Evolutionary conservation across 2,329 filamentous ascomycete species (phyloP), one percentile per base, ranked within the genome.

Genomic region (Phyllachora maydis): DNA sequence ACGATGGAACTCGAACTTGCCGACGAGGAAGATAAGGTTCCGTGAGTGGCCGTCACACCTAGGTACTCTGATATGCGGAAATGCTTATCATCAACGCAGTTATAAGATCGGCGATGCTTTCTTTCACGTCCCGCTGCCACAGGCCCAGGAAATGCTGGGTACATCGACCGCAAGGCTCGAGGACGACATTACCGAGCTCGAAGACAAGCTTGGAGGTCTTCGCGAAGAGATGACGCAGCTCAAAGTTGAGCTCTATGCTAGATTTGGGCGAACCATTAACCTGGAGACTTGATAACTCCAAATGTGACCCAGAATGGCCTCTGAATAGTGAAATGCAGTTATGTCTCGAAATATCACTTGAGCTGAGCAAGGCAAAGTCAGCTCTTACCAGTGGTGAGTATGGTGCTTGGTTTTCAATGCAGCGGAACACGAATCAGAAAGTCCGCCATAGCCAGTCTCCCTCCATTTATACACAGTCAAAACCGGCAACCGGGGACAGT

Each of bases 71-170:
- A 12, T 16, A 8, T 25, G 12, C 18, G 13, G 11, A 13, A 17
- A 17, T 17, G 16, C 16, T 17, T 9, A 17, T 6, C 16, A 17
- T 17, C n/a, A 14, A 6, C 16, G 16, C 43, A 93, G 83, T 28
- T 95, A 95, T 59, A 91, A 91, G 52, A 79, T 98, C 28, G 88
- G 88, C 34, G 88, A 95, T 47, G 78, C 82, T 5, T 98, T 95
- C 54, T 77, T 95, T 47, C 76, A 81, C 28, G 53, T 98, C 24
- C 72, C 76, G 6, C 63, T 93, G 10, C 53, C 72, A 23, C 75
- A 92, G 43, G 88, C 88, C 3, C 81, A 93, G 42, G 72, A 85
- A 35, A 65, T 95, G 50, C 69, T 98, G 4, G 56, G 67, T 11
- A 50, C 62, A 8, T 75, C 78, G 5, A 72, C 71, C 5, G 59